Percentiles rank a stretch among this genome's conserved stretches.
Evolutionary conservation across 768 basidiomycete genomes (phyloP).

Genomic region (Lepiota brunneoincarnata): DNA sequence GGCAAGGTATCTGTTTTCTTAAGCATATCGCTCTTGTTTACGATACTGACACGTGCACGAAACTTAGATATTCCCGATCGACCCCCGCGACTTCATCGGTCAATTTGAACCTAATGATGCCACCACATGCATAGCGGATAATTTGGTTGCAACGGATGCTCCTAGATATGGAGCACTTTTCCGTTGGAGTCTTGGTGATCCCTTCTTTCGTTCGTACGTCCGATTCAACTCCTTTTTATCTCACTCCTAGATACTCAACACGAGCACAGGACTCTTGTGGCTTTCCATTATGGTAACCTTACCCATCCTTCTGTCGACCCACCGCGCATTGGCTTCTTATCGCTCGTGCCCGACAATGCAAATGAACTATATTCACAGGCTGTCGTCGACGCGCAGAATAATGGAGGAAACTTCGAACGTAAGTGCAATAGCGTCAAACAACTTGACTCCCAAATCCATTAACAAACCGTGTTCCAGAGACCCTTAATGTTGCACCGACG

Average conservation of each 20-base stretch:
- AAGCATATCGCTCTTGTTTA: not conserved
- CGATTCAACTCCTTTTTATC: not conserved
- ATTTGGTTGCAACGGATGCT: slow-evolving; percentile 58
- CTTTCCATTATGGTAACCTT: slow-evolving; percentile 72
- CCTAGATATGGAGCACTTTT: slow-evolving; percentile 51
- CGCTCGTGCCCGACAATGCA: slow-evolving; percentile 57
- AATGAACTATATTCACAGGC: slow-evolving; percentile 32
- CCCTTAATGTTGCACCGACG: slow-evolving; percentile 33
- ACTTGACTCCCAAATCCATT: not conserved
- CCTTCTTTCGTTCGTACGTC: slow-evolving; percentile 69
- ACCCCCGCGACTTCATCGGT: slow-evolving; percentile 66
- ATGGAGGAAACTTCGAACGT: slow-evolving; percentile 39
- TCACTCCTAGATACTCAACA: not conserved
- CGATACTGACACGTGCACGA: not conserved
- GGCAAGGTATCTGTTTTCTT: slow-evolving; percentile 36
- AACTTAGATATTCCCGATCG: slow-evolving; percentile 55
- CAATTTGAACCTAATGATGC: slow-evolving; percentile 32
- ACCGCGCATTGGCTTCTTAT: slow-evolving; percentile 65
- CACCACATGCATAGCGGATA: slow-evolving; percentile 48
- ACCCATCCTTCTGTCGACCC: slow-evolving; percentile 65
- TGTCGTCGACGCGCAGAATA: slow-evolving; percentile 31
- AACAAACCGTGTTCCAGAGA: slow-evolving; percentile 19
- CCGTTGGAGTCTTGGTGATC: slow-evolving; percentile 72
- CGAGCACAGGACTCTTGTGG: slow-evolving; percentile 48
- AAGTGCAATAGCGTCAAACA: slow-evolving; percentile 7